A percentile compares a stretch with the other conserved stretches of the same genome.
Evolutionary conservation across 768 basidiomycete species (phyloP).

Genomic region (Rhodotorula sphaerocarpa): DNA sequence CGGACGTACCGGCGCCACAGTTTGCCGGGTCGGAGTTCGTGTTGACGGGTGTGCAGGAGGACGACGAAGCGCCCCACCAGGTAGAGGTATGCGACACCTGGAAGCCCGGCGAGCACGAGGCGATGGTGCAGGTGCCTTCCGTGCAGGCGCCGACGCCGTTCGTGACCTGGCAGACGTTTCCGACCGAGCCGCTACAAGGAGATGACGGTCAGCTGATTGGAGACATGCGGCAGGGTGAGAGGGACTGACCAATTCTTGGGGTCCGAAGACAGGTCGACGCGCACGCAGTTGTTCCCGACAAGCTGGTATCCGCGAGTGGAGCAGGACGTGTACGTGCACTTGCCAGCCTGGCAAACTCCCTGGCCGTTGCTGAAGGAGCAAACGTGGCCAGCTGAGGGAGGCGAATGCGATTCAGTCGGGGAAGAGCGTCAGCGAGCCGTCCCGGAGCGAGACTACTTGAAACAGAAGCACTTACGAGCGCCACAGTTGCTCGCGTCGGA

Average conservation of each 20-base stretch:
- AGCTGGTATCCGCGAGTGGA: conserved; percentile 22
- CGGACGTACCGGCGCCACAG: too few species aligned
- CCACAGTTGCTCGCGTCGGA: too few species aligned
- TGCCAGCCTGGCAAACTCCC: conserved; percentile 12
- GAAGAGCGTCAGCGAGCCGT: conserved; percentile 1
- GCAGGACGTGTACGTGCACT: conserved; percentile 19
- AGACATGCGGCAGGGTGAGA: too few species aligned
- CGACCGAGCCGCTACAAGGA: too few species aligned
- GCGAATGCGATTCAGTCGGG: background rate
- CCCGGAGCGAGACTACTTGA: too few species aligned
- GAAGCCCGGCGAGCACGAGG: background rate
- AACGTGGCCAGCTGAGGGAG: background rate
- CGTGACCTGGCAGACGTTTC: conserved; percentile 10
- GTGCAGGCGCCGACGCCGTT: conserved; percentile 13
- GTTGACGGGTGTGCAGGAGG: conserved; percentile 16
- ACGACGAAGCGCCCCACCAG: conserved; percentile 8
- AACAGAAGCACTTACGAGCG: too few species aligned
- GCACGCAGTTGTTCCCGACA: conserved; percentile 22
- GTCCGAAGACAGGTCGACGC: too few species aligned
- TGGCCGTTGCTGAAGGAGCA: conserved; percentile 22
- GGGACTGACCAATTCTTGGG: too few species aligned
- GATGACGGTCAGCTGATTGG: too few species aligned
- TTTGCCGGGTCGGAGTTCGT: conserved; percentile 1
- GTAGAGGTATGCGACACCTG: too few species aligned
- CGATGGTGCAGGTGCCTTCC: too few species aligned